Conservation (phyloP, 1,284 basidiomycete genomes). For the Apiotrichum siamense region DNA sequence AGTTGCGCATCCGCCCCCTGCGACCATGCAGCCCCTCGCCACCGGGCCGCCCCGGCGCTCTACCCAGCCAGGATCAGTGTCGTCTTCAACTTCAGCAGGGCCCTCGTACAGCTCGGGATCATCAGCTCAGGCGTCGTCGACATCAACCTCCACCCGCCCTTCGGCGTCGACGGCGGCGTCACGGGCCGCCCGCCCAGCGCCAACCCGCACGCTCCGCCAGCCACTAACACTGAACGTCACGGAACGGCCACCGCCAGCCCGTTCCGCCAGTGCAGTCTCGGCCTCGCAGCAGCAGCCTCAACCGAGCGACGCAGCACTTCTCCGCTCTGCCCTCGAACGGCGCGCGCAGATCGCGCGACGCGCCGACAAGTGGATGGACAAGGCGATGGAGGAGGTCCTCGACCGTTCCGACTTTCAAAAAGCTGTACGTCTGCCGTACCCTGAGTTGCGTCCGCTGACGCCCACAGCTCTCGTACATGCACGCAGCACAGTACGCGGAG, state of each 20-base stretch:
- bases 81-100: no score
- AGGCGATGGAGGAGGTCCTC: conserved; percentile 16
- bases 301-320: conserved; percentile 5
- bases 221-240: not conserved
- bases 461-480: conserved; percentile 18
- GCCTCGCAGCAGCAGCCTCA: not conserved
- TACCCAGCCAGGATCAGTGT: no score
- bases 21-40: no score
- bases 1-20: no score
- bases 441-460: not conserved
- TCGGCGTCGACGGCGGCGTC: not conserved
- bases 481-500: conserved; percentile 28
- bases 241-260: not conserved
- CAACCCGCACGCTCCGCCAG: conserved; percentile 2
- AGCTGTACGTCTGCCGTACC: conserved; percentile 6
- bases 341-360: conserved; percentile 6
- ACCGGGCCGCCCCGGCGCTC: no score
- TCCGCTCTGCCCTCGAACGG: conserved; percentile 6
- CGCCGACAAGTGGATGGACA: conserved; percentile 18
- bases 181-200: not conserved
- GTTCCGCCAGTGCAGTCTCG: no score
- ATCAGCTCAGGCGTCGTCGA: no score
- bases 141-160: not conserved
- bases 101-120: no score
- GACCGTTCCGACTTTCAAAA: conserved; percentile 3